Evolutionary conservation across 148 eudicot genomes (phyloP).

Genomic region (Silene uniflora): DNA sequence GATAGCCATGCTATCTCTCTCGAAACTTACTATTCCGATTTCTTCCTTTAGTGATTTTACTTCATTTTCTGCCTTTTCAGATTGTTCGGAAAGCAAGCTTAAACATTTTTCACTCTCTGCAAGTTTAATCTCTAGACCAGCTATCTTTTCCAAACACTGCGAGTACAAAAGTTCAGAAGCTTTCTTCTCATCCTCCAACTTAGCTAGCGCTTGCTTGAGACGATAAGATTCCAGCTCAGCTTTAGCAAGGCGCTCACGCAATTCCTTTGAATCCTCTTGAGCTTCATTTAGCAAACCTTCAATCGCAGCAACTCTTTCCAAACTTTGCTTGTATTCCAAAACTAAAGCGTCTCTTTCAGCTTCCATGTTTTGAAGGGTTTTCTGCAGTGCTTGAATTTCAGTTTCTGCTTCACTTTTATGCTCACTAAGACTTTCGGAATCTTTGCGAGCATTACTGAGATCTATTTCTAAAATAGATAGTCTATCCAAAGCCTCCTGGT

Average conservation of each 20-base stretch:
- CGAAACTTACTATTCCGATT: conserved; percentile 41
- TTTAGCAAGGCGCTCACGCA: conserved; percentile 36
- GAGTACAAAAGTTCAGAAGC: conserved; percentile 39
- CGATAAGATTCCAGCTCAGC: conserved; percentile 45
- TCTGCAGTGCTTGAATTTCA: conserved; percentile 62
- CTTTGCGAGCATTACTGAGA: conserved; percentile 42
- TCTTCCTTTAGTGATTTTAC: conserved; percentile 49
- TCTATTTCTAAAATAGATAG: conserved; percentile 55
- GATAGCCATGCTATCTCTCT: conserved; percentile 48
- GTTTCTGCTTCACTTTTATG: conserved; percentile 44
- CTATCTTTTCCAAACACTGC: conserved; percentile 48
- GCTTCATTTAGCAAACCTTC: conserved; percentile 46
- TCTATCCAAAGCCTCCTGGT: conserved; percentile 55
- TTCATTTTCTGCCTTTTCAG: conserved; percentile 57
- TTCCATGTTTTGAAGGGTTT: conserved; percentile 48
- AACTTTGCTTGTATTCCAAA: conserved; percentile 36
- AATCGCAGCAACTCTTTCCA: conserved; percentile 43
- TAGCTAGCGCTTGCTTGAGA: conserved; percentile 53
- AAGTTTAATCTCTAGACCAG: conserved; percentile 52
- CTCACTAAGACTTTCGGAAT: conserved; percentile 44
- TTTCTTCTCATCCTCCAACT: conserved; percentile 53
- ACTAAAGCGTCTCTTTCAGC: conserved; percentile 55
- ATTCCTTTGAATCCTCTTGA: conserved; percentile 37
- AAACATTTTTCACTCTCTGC: conserved; percentile 42
- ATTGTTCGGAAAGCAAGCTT: conserved; percentile 37